Percentiles rank a stretch among this genome's conserved stretches.
Evolutionary conservation across 306 rosid species (phyloP).

Genomic region (Hippophae rhamnoides): DNA sequence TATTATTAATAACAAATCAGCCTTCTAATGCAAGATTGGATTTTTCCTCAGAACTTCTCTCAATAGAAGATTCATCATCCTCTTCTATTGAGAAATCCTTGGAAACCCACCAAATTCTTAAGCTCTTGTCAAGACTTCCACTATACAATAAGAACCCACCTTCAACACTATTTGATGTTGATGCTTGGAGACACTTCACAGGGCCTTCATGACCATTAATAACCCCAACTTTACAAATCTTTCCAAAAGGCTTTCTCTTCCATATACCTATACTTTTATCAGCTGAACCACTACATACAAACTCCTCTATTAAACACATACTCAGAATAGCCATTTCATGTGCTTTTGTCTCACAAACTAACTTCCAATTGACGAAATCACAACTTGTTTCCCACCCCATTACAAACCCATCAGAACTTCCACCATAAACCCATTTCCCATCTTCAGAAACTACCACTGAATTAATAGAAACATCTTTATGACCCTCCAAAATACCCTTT

Average conservation of each 20-base stretch:
- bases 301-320: constrained; percentile 54
- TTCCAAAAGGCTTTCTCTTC: constrained; percentile 65
- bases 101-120: constrained; percentile 98
- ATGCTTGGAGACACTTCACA: constrained; percentile 78
- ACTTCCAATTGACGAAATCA: constrained; percentile 36
- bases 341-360: constrained; percentile 52
- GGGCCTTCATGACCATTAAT: constrained; percentile 86
- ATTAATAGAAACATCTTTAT: constrained; percentile 64
- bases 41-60: constrained; percentile 1
- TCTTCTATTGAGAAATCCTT: constrained; percentile 19
- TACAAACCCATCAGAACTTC: constrained; percentile 61
- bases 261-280: constrained; percentile 79
- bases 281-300: constrained; percentile 75
- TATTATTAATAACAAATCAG: background rate
- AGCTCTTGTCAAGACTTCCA: constrained; percentile 82
- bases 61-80: background rate
- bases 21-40: constrained; percentile 16
- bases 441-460: constrained; percentile 64
- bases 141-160: constrained; percentile 77
- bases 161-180: constrained; percentile 37
- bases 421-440: constrained; percentile 80
- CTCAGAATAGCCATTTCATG: constrained; percentile 79
- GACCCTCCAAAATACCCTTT: constrained; percentile 61
- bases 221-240: constrained; percentile 49
- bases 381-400: constrained; percentile 55